Evolutionary conservation across 495 filamentous ascomycete genomes (phyloP).

Genomic region (Hamigera avellanea): DNA sequence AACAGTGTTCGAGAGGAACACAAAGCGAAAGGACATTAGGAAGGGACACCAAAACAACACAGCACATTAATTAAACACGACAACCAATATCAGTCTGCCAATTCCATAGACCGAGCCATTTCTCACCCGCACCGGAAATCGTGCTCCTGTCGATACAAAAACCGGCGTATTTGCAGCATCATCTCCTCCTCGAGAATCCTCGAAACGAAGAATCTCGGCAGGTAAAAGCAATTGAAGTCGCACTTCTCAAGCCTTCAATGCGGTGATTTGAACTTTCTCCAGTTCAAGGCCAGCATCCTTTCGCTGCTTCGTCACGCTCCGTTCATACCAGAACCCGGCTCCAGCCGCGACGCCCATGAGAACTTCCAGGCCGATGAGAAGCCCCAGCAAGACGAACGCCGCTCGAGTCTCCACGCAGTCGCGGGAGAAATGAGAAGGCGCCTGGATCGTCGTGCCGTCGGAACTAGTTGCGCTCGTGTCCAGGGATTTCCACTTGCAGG

Average conservation of each 20-base stretch:
- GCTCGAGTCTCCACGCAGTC: slow-evolving; percentile 31
- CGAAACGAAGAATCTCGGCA: too few relatives aligned
- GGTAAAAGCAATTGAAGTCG: too few relatives aligned
- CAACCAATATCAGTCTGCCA: too few relatives aligned
- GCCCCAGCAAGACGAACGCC: slow-evolving; percentile 27
- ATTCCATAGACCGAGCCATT: too few relatives aligned
- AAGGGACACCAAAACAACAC: too few relatives aligned
- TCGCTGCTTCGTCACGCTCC: slow-evolving; percentile 22
- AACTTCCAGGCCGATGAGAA: slow-evolving; percentile 33
- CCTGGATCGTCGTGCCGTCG: slow-evolving; percentile 2
- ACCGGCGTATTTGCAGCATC: too few relatives aligned
- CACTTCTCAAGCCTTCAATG: slow-evolving; percentile 1
- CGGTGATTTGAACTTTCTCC: slow-evolving; percentile 21
- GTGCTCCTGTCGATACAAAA: too few relatives aligned
- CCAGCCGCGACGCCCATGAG: slow-evolving; percentile 28
- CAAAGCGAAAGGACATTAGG: too few relatives aligned
- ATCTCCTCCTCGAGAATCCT: too few relatives aligned
- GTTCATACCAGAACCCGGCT: slow-evolving; percentile 29
- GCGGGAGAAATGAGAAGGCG: slow-evolving; percentile 28
- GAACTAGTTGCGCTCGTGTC: slow-evolving; percentile 1
- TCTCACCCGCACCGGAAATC: too few relatives aligned
- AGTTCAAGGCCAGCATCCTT: slow-evolving; percentile 13
- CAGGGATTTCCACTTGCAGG: slow-evolving; percentile 36
- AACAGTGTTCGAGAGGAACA: too few relatives aligned
- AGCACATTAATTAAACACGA: too few relatives aligned